These are phyloP conservation scores for Stevia rebaudiana DNA, from an alignment of 140 eudicot genomes.

Conservation along the genomic window DNA sequence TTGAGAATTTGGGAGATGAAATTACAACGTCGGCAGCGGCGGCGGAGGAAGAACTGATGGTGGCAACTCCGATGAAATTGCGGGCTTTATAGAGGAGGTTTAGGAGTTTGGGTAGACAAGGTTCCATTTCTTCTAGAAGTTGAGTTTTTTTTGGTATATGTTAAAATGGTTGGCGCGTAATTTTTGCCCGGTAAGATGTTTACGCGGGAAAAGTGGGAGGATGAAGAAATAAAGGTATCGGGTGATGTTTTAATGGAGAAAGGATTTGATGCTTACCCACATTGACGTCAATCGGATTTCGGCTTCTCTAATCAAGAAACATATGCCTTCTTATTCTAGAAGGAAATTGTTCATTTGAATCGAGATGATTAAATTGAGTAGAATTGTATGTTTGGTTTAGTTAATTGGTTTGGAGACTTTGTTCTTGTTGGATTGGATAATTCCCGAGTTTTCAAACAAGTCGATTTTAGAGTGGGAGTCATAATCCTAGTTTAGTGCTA, in stretches of 20 bases:
- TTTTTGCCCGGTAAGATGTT: slow-evolving; percentile 2
- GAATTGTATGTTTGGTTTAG: too few relatives aligned
- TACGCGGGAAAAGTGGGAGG: slow-evolving; percentile 28
- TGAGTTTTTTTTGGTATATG: not conserved
- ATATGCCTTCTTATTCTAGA: slow-evolving; percentile 9
- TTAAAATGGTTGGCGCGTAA: slow-evolving; percentile 21
- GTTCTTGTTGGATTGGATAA: too few relatives aligned
- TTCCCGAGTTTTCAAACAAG: too few relatives aligned
- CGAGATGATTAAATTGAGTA: too few relatives aligned
- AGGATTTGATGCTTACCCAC: slow-evolving; percentile 18
- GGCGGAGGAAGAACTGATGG: slow-evolving; percentile 34
- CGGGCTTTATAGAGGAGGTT: slow-evolving; percentile 29
- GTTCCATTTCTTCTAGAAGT: slow-evolving; percentile 19
- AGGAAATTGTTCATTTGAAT: not conserved
- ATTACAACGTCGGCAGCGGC: slow-evolving; percentile 27
- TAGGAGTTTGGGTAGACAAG: slow-evolving; percentile 23
- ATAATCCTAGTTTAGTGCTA: too few relatives aligned
- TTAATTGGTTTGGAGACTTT: too few relatives aligned
- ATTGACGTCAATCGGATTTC: slow-evolving; percentile 5
- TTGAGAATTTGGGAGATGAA: slow-evolving; percentile 35
- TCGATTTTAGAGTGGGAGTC: too few relatives aligned
- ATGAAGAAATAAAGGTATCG: not conserved
- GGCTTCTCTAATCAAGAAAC: slow-evolving; percentile 10
- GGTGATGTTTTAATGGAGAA: slow-evolving; percentile 16
- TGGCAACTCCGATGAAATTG: slow-evolving; percentile 16